These are phyloP conservation scores for Mycosphaerella arachidis DNA, from an alignment of 2,329 filamentous ascomycete species.

Conservation along the genomic window DNA sequence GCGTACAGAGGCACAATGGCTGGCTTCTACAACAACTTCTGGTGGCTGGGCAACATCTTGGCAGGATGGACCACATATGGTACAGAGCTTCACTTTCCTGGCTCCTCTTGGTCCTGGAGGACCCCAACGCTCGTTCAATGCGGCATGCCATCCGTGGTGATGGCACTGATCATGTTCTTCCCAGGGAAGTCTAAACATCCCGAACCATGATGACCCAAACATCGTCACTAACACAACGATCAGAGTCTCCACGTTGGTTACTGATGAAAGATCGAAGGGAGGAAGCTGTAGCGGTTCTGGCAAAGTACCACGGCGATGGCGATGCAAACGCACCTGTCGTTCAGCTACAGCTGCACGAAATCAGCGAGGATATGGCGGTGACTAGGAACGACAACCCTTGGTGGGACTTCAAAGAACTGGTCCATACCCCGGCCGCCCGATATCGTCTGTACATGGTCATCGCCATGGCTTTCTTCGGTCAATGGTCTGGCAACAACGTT, in stretches of 20 bases:
- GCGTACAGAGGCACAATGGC: conserved; percentile 57
- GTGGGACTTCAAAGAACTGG: conserved; percentile 40
- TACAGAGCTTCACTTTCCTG: conserved; percentile 17
- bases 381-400: conserved; percentile 40
- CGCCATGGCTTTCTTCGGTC: conserved; percentile 40
- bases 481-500: conserved; percentile 39
- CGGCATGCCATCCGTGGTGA: conserved; percentile 42
- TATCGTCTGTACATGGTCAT: conserved; percentile 41
- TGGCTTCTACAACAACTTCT: conserved; percentile 51
- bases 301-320: conserved; percentile 54
- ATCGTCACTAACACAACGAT: too few relatives aligned
- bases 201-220: too few relatives aligned
- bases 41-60: conserved; percentile 48
- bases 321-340: conserved; percentile 32
- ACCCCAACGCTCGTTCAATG: conserved; percentile 30
- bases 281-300: conserved; percentile 54
- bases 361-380: conserved; percentile 38
- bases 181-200: conserved; percentile 30
- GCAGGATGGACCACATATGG: conserved; percentile 42
- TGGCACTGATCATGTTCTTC: conserved; percentile 49
- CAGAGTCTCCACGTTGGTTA: conserved; percentile 57
- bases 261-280: conserved; percentile 52
- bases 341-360: conserved; percentile 37
- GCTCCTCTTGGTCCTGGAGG: conserved; percentile 44
- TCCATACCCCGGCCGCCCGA: conserved; percentile 49